Base-by-base conservation (phyloP, 768 basidiomycete genomes). In the Tephrocybe sp. region DNA sequence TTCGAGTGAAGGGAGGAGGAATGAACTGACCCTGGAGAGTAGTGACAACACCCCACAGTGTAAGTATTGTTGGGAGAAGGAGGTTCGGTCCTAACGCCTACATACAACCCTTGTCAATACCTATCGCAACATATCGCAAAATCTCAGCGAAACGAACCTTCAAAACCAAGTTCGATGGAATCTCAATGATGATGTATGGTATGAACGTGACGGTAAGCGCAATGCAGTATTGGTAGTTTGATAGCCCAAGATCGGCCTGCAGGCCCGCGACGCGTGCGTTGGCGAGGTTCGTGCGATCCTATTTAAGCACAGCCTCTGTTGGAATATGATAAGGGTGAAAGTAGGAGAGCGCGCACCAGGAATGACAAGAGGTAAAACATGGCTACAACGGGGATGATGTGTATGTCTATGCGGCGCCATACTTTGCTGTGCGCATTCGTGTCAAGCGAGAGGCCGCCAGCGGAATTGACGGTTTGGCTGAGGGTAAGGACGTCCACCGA, bases 41-140 rank as follows among this genome's bases (percentile, higher is more conserved):
- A n/a, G 78, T 75, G n/a, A 83, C 76, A 17, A 85, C 41, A 17
- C 86, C 86, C 86, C 87, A 90, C 1, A 80, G 57, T 0, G 78
- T 74, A 39, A 86, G 66, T 75, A 86, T 80, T 1, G 78, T 64
- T 0, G 87, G 86, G 8, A 36, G 34, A 5, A 36, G 4, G 9
- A 50, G 34, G 37, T 57, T 57, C 20, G 56, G 56, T 11, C 56
- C 56, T 6, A 57, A 51, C 11, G 48, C 28, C 56, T 57, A 20
- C 11, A 6, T 32, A 26, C 9, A 3, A 3, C 24, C 8, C 9
- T 7, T 5, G 34, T 36, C 34, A 36, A 12, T 30, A n/a, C n/a
- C 28, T 6, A 36, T 36, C 15, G 34, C 34, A 36, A 15, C 8
- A 14, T 9, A n/a, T 10, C 11, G 4, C 34, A 36, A 36, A 4